Conservation (phyloP, 2,329 filamentous ascomycete species). For the Coniochaeta sp. region DNA sequence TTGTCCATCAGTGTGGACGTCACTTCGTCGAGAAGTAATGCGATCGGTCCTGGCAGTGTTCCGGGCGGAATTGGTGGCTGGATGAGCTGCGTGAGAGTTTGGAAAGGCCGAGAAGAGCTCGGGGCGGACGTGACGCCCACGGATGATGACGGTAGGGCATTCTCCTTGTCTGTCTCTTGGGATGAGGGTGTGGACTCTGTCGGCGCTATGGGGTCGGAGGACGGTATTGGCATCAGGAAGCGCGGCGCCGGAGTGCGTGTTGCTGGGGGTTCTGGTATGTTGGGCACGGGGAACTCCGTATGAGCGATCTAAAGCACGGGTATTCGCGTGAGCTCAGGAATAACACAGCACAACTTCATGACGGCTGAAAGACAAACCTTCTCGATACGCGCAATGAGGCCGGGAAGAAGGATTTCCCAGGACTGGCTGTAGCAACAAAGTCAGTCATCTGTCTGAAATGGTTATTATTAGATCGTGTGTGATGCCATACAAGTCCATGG, state of each 20-base stretch:
- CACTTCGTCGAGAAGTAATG: constrained; percentile 54
- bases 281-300: constrained; percentile 67
- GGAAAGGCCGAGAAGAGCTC: constrained; percentile 23
- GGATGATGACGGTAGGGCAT: constrained; percentile 37
- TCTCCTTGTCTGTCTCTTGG: constrained; percentile 62
- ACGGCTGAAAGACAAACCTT: constrained; percentile 29
- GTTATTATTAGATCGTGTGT: constrained; percentile 5
- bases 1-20: constrained; percentile 50
- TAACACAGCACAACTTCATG: background rate
- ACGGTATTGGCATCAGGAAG: constrained; percentile 35
- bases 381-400: constrained; percentile 61
- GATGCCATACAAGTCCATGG: constrained; percentile 46
- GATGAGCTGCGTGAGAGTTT: constrained; percentile 16
- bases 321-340: background rate
- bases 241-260: constrained; percentile 30
- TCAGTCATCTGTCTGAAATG: background rate
- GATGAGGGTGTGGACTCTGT: constrained; percentile 36
- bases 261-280: constrained; percentile 37
- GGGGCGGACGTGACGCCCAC: constrained; percentile 21
- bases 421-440: constrained; percentile 40
- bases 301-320: constrained; percentile 54
- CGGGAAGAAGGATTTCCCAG: constrained; percentile 61
- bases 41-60: constrained; percentile 55
- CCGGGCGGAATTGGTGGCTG: constrained; percentile 14
- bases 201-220: constrained; percentile 32